Evolutionary conservation across 208 protist genomes (phyloP), one percentile per base, ranked within the genome.

Genomic region (Tetramitus jugosus): DNA sequence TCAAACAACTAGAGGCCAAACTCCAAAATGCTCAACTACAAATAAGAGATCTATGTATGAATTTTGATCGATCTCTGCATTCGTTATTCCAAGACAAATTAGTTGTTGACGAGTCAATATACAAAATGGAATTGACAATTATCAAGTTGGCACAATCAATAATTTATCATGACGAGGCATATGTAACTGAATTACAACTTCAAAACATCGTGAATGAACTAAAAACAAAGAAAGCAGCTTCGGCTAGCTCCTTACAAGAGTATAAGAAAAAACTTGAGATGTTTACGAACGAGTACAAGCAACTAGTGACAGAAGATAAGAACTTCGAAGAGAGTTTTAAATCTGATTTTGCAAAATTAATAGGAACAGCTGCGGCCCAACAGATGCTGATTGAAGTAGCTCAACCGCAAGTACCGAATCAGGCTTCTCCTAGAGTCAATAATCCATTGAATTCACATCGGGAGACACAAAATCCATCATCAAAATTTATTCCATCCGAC

Each of bases 121-220:
- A 86, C 62, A 86, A 91, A 76, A 77, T 85, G 49, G 90, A 94
- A 77, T 77, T 92, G 8, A 83, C 87, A 29, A 83, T 89, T 33
- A 84, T 91, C 26, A 86, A 92, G 67, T 81, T 92, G n/a, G 46
- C 87, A 14, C 83, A 88, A 42, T 84, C 84, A 52, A 81, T 87
- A 6, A 80, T 93, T n/a, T 78, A 85, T 53, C 64, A 81, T 29
- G 72, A 71, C 20, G 80, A 84, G n/a, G 26, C 14, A 17, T 74
- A 62, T 37, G 49, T 29, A 23, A 31, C 35, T 29, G 65, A 71
- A 71, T 49, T 37, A 26, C 65, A 71, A 71, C 29, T 71, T 7
- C 10, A 71, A 35, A 49, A 49, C 10, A 49, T 71, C 8, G 23
- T 71, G 10, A 40, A 71, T 3, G 40, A 42, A 14, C 20, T 71